These are phyloP conservation scores for Podila verticillata DNA, from an alignment of 192 early-diverging fungal species.

Conservation along the genomic window DNA sequence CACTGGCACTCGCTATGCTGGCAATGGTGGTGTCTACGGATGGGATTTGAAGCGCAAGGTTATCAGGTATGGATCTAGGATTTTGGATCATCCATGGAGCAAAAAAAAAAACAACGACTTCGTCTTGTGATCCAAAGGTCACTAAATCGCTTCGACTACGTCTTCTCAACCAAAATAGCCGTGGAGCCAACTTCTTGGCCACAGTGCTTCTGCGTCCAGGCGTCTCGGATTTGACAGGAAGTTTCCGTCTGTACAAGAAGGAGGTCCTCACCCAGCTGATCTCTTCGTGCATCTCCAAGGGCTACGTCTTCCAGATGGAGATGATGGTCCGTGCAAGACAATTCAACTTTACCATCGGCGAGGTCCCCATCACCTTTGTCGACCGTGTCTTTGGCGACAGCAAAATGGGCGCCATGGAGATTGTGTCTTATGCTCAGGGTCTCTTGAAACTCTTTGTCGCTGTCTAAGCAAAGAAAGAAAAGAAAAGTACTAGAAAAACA, in stretches of 20 bases:
- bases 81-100: background rate
- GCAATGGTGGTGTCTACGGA: slow-evolving; percentile 94
- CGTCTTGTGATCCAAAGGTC: background rate
- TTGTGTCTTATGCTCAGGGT: slow-evolving; percentile 93
- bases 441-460: slow-evolving; percentile 83
- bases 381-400: slow-evolving; percentile 97
- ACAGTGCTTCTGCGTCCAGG: slow-evolving; percentile 86
- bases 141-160: background rate
- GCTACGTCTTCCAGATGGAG: slow-evolving; percentile 99
- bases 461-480: slow-evolving; percentile 51
- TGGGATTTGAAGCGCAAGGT: slow-evolving; percentile 97
- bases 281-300: slow-evolving; percentile 89
- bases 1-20: slow-evolving; percentile 90
- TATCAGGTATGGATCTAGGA: slow-evolving; percentile 66
- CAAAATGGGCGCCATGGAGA: slow-evolving; percentile 95
- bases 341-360: slow-evolving; percentile 86
- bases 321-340: slow-evolving; percentile 99
- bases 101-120: background rate
- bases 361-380: slow-evolving; percentile 98
- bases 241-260: slow-evolving; percentile 96
- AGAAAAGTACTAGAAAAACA: too few relatives aligned
- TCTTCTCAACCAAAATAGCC: slow-evolving; percentile 53
- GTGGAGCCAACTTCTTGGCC: slow-evolving; percentile 97
- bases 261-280: slow-evolving; percentile 88
- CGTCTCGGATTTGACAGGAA: slow-evolving; percentile 94